Conservation (phyloP, 2,329 filamentous ascomycete genomes). For the Paramyrothecium sp. region DNA sequence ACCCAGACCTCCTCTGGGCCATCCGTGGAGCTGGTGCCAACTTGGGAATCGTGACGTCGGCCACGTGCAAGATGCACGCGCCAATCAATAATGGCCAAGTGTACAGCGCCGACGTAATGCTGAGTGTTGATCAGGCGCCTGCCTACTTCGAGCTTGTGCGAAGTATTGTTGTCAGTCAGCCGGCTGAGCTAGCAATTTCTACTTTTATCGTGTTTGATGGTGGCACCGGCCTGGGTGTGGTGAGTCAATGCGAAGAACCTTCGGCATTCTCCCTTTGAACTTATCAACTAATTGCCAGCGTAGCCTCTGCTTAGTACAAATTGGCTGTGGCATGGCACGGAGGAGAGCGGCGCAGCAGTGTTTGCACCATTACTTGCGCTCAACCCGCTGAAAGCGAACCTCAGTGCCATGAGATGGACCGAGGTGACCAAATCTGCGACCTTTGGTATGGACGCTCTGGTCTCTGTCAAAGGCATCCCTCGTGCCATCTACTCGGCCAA, state of each 20-base stretch:
- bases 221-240: not conserved
- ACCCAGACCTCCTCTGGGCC: not conserved
- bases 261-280: not conserved
- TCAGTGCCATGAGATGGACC: not conserved
- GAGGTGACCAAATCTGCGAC: not conserved
- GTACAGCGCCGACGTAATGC: not conserved
- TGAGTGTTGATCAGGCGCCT: not conserved
- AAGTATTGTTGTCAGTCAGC: not conserved
- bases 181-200: not conserved
- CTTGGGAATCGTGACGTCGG: not conserved
- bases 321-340: not conserved
- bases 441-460: not conserved
- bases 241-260: not conserved
- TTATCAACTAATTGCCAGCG: not conserved
- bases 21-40: slow-evolving; percentile 1
- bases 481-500: not conserved
- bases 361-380: not conserved
- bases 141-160: not conserved
- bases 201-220: not conserved
- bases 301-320: not conserved
- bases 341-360: not conserved
- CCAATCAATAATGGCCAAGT: not conserved
- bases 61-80: not conserved
- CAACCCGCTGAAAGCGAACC: not conserved
- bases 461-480: not conserved